Conservation (phyloP, 2,329 filamentous ascomycete species). For the Cladosporium sp. region DNA sequence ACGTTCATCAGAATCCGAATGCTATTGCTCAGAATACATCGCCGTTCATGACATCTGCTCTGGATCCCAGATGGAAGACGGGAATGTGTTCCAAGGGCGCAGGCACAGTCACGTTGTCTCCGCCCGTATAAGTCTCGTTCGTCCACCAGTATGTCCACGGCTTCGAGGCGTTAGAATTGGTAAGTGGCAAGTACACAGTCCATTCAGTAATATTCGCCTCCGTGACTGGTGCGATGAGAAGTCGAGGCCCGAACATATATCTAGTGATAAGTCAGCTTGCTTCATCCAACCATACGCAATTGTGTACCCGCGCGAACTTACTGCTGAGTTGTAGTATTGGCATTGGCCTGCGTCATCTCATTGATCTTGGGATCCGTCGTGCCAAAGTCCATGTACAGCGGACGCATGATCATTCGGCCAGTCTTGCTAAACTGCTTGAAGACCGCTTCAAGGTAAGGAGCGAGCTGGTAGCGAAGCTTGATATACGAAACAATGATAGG, state of each 20-base stretch:
- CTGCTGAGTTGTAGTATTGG: constrained; percentile 38
- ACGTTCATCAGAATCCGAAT: not conserved
- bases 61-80: constrained; percentile 31
- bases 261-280: not conserved
- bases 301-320: not conserved
- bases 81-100: constrained; percentile 35
- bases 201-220: constrained; percentile 39
- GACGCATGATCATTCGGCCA: constrained; percentile 41
- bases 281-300: not conserved
- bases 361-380: constrained; percentile 31
- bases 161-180: constrained; percentile 27
- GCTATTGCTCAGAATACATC: not conserved
- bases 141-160: constrained; percentile 46
- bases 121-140: constrained; percentile 41
- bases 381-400: constrained; percentile 43
- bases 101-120: constrained; percentile 34
- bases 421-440: constrained; percentile 20
- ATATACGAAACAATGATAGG: constrained; percentile 35
- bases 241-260: constrained; percentile 13
- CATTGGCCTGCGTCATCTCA: constrained; percentile 31
- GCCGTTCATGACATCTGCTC: constrained; percentile 8
- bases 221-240: constrained; percentile 41
- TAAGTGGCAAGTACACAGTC: constrained; percentile 40
- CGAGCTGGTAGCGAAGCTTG: constrained; percentile 32
- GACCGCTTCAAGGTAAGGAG: constrained; percentile 29